A percentile compares a stretch with the other conserved stretches of the same genome.
phyloP scores from a whole-genome alignment of 1,139 yeast genomes.

The Magnusiomyces magnusii region DNA sequence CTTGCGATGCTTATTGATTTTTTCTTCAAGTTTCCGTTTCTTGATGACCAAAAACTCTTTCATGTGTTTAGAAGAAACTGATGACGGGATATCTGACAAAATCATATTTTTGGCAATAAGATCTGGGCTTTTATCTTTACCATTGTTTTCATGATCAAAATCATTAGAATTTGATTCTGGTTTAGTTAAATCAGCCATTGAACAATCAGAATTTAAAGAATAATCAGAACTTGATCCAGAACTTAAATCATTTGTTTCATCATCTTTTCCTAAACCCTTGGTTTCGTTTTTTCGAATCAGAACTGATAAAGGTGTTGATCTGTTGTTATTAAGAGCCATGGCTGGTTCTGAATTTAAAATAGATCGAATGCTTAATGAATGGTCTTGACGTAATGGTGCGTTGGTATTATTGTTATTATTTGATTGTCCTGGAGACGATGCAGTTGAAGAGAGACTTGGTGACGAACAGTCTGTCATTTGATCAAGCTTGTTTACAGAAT shows the following conservation, averaged over 20 bases:
- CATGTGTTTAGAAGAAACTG: constrained; percentile 11
- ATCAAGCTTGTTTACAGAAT: neutral
- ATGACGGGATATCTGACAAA: constrained; percentile 14
- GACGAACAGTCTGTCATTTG: neutral
- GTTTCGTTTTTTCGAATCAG: neutral
- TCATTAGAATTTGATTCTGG: too few species aligned
- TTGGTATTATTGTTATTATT: neutral
- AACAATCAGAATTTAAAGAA: neutral
- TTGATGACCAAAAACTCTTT: constrained; percentile 14
- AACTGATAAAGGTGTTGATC: neutral
- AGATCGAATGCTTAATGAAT: constrained; percentile 14
- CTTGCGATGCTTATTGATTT: constrained; percentile 10
- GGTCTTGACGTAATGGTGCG: constrained; percentile 1
- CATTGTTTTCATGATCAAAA: too few species aligned
- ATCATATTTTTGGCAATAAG: neutral
- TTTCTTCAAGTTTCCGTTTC: constrained; percentile 16
- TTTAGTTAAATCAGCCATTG: too few species aligned
- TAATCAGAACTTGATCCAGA: neutral
- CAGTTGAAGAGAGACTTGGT: neutral
- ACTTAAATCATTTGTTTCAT: neutral
- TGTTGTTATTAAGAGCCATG: neutral
- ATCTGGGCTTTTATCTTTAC: too few species aligned
- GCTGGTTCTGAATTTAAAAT: constrained; percentile 12
- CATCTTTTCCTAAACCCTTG: neutral
- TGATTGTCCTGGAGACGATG: neutral